These are phyloP conservation scores for Durotheca rogersii DNA, from an alignment of 495 filamentous ascomycete species.

Conservation along the genomic window DNA sequence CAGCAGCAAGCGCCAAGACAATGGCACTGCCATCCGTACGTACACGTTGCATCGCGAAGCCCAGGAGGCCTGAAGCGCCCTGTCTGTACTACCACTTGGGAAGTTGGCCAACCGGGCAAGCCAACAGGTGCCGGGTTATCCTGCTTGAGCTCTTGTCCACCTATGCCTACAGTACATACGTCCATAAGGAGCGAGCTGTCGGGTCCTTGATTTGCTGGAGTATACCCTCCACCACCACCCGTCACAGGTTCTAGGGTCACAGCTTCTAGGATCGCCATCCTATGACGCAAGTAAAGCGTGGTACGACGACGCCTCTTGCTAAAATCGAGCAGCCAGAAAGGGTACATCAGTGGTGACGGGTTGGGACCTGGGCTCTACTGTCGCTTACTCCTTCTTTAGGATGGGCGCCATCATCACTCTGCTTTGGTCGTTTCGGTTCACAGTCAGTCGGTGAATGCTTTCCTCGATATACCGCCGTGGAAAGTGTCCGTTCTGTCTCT, in stretches of 20 bases:
- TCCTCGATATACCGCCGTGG: slow-evolving; percentile 2
- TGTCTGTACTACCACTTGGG: too few species aligned
- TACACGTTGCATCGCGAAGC: too few species aligned
- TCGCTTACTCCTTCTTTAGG: slow-evolving; percentile 10
- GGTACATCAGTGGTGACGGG: background rate
- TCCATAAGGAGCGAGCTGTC: background rate
- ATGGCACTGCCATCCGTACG: too few species aligned
- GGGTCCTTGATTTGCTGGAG: slow-evolving; percentile 17
- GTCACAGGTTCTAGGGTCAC: background rate
- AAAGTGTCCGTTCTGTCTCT: background rate
- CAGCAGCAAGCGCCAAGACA: too few species aligned
- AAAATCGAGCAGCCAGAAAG: background rate
- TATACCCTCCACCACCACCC: background rate
- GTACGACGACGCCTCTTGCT: background rate
- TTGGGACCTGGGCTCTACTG: background rate
- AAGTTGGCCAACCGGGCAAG: background rate
- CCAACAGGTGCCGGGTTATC: background rate
- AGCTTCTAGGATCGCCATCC: background rate
- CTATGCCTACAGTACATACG: background rate
- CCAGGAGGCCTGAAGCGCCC: too few species aligned
- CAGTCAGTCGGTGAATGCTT: slow-evolving; percentile 16
- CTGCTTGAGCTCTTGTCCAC: background rate
- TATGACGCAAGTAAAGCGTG: slow-evolving; percentile 23
- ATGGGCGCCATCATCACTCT: slow-evolving; percentile 8
- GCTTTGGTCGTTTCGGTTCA: background rate